Evolutionary conservation across 2,329 filamentous ascomycete genomes (phyloP).

Genomic region (Xylariaceae sp.): DNA sequence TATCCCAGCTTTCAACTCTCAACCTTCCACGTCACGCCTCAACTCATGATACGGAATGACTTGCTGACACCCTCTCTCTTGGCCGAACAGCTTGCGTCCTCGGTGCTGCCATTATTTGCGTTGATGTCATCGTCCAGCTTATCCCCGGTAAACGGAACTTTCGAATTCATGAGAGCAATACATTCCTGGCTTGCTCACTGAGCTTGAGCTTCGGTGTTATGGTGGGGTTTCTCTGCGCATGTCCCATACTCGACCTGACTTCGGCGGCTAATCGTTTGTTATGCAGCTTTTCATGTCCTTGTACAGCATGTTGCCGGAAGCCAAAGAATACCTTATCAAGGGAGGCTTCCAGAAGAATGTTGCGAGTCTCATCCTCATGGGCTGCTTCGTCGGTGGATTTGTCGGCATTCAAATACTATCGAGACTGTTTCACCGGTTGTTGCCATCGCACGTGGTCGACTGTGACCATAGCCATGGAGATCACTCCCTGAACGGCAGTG

Average conservation of each 20-base stretch:
- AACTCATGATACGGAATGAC: background rate
- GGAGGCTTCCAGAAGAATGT: conserved; percentile 60
- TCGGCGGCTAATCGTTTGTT: background rate
- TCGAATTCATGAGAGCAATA: conserved; percentile 81
- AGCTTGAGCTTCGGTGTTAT: conserved; percentile 95
- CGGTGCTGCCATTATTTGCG: conserved; percentile 78
- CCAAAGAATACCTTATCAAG: conserved; percentile 68
- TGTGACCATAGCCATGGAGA: conserved; percentile 71
- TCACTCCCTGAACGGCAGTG: conserved; percentile 32
- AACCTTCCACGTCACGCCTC: background rate
- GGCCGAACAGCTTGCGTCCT: conserved; percentile 52
- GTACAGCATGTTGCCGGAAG: conserved; percentile 87
- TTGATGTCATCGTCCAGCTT: conserved; percentile 70
- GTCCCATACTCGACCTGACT: background rate
- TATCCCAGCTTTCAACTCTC: conserved; percentile 6
- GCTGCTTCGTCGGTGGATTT: conserved; percentile 65
- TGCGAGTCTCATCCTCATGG: conserved; percentile 65
- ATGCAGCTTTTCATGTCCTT: conserved; percentile 80
- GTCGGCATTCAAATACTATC: conserved; percentile 71
- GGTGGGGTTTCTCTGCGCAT: conserved; percentile 48
- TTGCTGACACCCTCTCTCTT: conserved; percentile 14
- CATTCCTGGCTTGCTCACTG: conserved; percentile 79
- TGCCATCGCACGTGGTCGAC: conserved; percentile 75
- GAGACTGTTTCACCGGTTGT: conserved; percentile 63
- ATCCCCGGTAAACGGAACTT: conserved; percentile 73